phyloP scores from a whole-genome alignment of 768 basidiomycete species.

The Chiua virens region DNA sequence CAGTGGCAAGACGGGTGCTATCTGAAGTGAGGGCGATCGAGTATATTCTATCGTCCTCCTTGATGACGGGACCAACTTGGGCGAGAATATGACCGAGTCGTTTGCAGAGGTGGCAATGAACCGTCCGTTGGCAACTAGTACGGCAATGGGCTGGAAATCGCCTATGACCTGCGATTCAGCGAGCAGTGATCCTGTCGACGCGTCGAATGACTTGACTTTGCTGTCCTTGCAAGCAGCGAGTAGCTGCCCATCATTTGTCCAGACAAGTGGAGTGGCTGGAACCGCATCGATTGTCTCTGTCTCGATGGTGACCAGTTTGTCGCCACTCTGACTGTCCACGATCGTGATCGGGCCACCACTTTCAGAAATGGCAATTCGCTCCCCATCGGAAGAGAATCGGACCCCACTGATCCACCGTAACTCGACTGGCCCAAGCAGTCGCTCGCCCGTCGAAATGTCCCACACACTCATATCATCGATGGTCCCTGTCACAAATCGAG shows the following conservation, averaged over 20 bases:
- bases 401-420: background rate
- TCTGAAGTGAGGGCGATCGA: background rate
- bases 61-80: too few relatives aligned
- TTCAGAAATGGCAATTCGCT: background rate
- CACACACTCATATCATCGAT: background rate
- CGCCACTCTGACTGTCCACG: background rate
- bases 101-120: too few relatives aligned
- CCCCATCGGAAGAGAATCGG: background rate
- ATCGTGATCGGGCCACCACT: background rate
- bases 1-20: background rate
- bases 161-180: too few relatives aligned
- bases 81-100: too few relatives aligned
- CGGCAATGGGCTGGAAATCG: too few relatives aligned
- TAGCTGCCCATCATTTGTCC: background rate
- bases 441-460: background rate
- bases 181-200: too few relatives aligned
- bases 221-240: background rate
- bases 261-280: background rate
- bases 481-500: background rate
- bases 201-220: background rate
- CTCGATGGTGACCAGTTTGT: background rate
- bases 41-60: too few relatives aligned
- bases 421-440: background rate
- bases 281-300: too few relatives aligned
- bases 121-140: too few relatives aligned